Evolutionary conservation across 2,329 filamentous ascomycete species (phyloP), one percentile per base, ranked within the genome.

Genomic region (Hymenoscyphus repandus): DNA sequence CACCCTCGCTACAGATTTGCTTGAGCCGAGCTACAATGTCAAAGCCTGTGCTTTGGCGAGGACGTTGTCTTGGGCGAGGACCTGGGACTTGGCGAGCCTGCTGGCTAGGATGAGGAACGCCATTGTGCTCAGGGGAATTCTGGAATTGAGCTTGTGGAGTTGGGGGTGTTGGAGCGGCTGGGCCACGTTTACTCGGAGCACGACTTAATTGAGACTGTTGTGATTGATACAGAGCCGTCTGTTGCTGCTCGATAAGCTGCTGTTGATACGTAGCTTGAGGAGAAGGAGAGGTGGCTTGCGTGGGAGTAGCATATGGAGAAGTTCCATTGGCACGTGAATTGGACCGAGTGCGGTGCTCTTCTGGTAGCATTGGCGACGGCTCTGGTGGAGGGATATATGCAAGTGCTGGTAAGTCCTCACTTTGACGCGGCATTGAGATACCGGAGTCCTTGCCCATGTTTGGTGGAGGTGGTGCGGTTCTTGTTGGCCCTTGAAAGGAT

Each of bases 1-100:
- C 92, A 43, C 88, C 89, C 47, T 90, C 83, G 18, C 85, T 91
- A 68, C 93, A 97, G 57, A 99, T 97, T 31, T 88, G 82, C 68
- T 90, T 89, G 47, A 99, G 77, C 15, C 88, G 84, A 17, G 83
- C 80, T 36, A 95, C 79, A 49, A 99, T 88, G 64, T 99, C 92
- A 50, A 89, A 78, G 41, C 80, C 83, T 58, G 82, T 88, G 67
- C 86, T 95, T 66, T 91, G 88, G 42, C 90, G 83, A 37, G 83
- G 76, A 49, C 90, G 80, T 62, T 91, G 88, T 54, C 91, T 82
- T 17, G 88, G 86, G 47, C 91, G 77, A 13, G 86, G 76, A 38
- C 71, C 71, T 57, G 83, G 74, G 44, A 78, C 74, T 46, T 68
- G 59, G 58, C 64, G 60, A 22, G 58, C 57, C 49, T 62, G 59